Base-by-base conservation (phyloP, 176 grass and related monocot genomes). In the Neostapfia colusana region DNA sequence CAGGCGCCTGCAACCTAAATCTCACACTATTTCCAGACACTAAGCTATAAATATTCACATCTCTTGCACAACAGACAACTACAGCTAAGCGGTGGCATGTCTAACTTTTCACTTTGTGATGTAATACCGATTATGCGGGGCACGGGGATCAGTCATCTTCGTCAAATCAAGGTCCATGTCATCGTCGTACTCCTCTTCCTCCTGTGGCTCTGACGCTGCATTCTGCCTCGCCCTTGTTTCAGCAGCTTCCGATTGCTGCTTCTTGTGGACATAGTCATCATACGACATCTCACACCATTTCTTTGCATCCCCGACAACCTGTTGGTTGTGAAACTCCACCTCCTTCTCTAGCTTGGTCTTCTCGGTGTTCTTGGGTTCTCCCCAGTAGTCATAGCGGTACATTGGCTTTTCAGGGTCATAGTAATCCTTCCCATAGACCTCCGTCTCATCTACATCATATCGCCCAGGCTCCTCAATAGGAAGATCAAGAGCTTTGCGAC, bases 231-330 rank as follows among this genome's bases (percentile, higher is more conserved):
- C 77, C 49, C 41, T 75, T 43, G 79, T 56, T 38, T 82, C 63
- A 35, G 53, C 77, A 1, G 88, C 86, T 82, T 92, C 79, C 72
- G 74, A 11, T 0, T 7, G 48, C 35, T 55, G 35, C 79, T 80
- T 80, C 68, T 84, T 79, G 54, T 50, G 53, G 24, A 90, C 77
- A 25, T 88, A 88, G 11, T 91, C 84, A 15, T 93, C 80, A 5
- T 90, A 94, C 0, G 86, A 92, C 85, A 88, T 90, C 24, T 94
- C 95, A 0, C 88, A 92, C 95, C 95, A 94, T 65, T 93, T 88
- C n/a, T 76, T 88, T 6, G 78, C 88, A 15, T 73, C 88, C 10
- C 91, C 91, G 14, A 97, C 27, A 38, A 93, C 65, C 38, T 78
- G 77, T 67, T 61, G 63, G 45, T 93, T 89, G 20, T 93, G 88